phyloP scores from a whole-genome alignment of 257 asterid genomes.

The Solanum habrochaites region DNA sequence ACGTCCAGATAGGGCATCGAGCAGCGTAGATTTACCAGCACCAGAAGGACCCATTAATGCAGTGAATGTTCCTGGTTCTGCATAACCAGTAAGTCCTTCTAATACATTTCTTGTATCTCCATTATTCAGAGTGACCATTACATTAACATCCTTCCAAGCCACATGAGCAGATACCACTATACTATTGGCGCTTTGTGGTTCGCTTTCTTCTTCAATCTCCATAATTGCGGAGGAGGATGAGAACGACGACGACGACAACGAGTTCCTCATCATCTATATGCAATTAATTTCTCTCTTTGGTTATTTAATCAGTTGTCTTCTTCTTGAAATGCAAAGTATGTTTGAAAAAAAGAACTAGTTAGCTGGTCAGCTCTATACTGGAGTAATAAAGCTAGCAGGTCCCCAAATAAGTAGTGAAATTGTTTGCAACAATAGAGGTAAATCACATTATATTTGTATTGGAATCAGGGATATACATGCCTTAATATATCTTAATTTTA shows the following conservation, averaged over 20 bases:
- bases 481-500: not conserved
- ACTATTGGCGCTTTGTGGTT: not conserved
- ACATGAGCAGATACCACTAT: not conserved
- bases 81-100: not conserved
- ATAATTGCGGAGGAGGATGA: not conserved
- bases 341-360: not conserved
- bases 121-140: not conserved
- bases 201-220: not conserved
- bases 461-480: not conserved
- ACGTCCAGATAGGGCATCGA: not conserved
- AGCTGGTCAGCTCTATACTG: not conserved
- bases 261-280: not conserved
- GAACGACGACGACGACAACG: not conserved
- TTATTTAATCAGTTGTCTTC: not conserved
- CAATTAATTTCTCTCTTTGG: not conserved
- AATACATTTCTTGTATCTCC: not conserved
- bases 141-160: not conserved
- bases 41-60: not conserved
- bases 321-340: not conserved
- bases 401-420: not conserved
- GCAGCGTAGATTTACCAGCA: not conserved
- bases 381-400: not conserved
- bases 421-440: not conserved
- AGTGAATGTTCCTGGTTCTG: not conserved
- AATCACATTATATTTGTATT: too few relatives aligned